These are phyloP conservation scores for Blastobotrys malaysiensis DNA, from an alignment of 1,139 yeast genomes.

Conservation along the genomic window DNA sequence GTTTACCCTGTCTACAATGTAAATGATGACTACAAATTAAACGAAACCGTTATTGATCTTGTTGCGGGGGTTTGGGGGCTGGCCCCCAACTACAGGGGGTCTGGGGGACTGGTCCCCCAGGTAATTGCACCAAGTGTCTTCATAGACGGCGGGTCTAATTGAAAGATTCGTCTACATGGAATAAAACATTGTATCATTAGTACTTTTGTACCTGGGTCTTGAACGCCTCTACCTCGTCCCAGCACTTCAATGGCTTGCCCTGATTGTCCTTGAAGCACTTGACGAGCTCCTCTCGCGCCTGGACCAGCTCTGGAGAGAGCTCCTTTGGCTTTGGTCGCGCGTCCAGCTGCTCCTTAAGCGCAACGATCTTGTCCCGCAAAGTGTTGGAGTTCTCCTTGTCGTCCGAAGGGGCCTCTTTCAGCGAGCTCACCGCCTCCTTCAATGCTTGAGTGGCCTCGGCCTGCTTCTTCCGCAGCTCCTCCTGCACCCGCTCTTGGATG, in stretches of 20 bases:
- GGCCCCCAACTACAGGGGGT: too few relatives aligned
- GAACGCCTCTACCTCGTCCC: constrained; percentile 77
- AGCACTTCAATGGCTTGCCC: constrained; percentile 77
- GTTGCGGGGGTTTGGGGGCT: too few relatives aligned
- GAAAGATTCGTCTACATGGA: neutral
- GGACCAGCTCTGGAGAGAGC: constrained; percentile 35
- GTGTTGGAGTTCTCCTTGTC: constrained; percentile 32
- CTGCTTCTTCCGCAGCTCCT: constrained; percentile 59
- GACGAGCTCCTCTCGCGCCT: constrained; percentile 54
- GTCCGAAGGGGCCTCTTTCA: constrained; percentile 29
- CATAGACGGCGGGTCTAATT: too few relatives aligned
- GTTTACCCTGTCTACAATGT: too few relatives aligned
- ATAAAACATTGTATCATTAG: neutral
- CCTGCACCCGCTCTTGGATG: constrained; percentile 70
- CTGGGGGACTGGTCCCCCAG: too few relatives aligned
- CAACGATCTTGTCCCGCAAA: constrained; percentile 39
- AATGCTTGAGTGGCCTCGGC: constrained; percentile 53
- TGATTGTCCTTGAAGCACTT: constrained; percentile 64
- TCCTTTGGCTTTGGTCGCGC: constrained; percentile 35
- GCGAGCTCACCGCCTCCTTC: constrained; percentile 37
- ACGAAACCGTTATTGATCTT: too few relatives aligned
- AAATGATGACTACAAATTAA: neutral
- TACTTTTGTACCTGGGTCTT: constrained; percentile 36
- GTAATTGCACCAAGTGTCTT: too few relatives aligned
- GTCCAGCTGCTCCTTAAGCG: constrained; percentile 38